Conservation (phyloP, 495 filamentous ascomycete genomes). For the Parathielavia hyrcaniae region DNA sequence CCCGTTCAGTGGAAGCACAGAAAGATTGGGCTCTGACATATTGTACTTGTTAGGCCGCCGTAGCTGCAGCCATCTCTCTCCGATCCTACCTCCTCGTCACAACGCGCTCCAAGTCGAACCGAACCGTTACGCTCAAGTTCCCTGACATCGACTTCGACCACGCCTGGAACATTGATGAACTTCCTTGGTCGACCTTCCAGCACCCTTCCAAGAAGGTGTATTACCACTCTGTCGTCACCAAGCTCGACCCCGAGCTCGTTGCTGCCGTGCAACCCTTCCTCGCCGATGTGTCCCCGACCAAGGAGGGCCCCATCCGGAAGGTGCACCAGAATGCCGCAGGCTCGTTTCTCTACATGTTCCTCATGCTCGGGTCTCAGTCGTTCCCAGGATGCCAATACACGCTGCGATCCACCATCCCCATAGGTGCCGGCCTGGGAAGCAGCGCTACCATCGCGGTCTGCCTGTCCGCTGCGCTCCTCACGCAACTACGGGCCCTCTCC, state of each 20-base stretch:
- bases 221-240: slow-evolving; percentile 81
- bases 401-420: slow-evolving; percentile 87
- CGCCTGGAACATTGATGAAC: slow-evolving; percentile 81
- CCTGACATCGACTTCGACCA: slow-evolving; percentile 80
- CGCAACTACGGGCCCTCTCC: slow-evolving; percentile 79
- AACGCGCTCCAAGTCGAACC: slow-evolving; percentile 75
- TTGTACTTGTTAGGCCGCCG: slow-evolving; percentile 55
- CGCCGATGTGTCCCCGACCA: slow-evolving; percentile 55
- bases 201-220: slow-evolving; percentile 79
- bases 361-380: slow-evolving; percentile 71
- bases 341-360: slow-evolving; percentile 86
- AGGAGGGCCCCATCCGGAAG: slow-evolving; percentile 61
- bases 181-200: slow-evolving; percentile 79
- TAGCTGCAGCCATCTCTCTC: slow-evolving; percentile 88
- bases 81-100: slow-evolving; percentile 94
- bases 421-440: slow-evolving; percentile 84
- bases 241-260: slow-evolving; percentile 75
- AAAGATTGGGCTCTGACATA: slow-evolving; percentile 5
- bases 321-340: slow-evolving; percentile 72
- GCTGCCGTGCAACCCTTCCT: slow-evolving; percentile 72
- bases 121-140: slow-evolving; percentile 79
- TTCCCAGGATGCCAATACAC: slow-evolving; percentile 82
- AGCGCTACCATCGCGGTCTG: slow-evolving; percentile 91
- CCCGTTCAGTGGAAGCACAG: background rate
- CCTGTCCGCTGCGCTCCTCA: slow-evolving; percentile 73